Evolutionary conservation across 192 early-diverging fungal genomes (phyloP), one percentile per base, ranked within the genome.

Genomic region (Mortierella hygrophila): DNA sequence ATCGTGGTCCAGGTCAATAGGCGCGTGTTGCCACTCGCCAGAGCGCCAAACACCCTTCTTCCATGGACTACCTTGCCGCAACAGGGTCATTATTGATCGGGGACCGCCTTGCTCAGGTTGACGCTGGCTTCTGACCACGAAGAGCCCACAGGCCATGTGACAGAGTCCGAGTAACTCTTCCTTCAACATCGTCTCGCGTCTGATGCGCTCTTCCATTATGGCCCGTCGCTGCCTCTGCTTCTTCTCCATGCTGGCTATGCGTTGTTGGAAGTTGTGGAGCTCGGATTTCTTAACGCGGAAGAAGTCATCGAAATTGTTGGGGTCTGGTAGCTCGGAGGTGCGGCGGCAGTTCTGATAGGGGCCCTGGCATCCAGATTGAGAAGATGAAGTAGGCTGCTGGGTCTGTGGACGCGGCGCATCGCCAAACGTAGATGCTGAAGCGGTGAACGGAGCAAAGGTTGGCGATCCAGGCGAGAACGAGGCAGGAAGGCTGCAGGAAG

Each of bases 71-170:
- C 65, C 65, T 20, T 76, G 63, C 10, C 80, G 44, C 10, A 82
- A 47, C 18, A 82, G 37, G 1, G 80, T 75, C 80, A 82, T 82
- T 68, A 82, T 76, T 2, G 80, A 71, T 32, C 1, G 71, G 9
- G 16, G 71, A 15, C 47, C 44, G 41, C 46, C 26, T 32, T 21
- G 32, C 71, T 77, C 26, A 2, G 65, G 68, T 68, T 16, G 71
- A 21, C 32, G 63, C 29, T 32, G 26, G 21, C 0, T 32, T 3
- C 16, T 21, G 69, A 82, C 20, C 63, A 76, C 15, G 37, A 82
- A 82, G 9, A 82, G 74, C 6, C 80, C 80, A 49, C 80, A 82
- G 18, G 80, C 80, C 74, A 71, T 82, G 57, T 82, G 80, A 32
- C 80, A 82, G 2, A 82, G 74, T 15, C 60, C 63, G 6, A 82